Evolutionary conservation across 768 basidiomycete genomes (phyloP), one percentile per base, ranked within the genome.

Genomic region (Lactarius sanguifluus): DNA sequence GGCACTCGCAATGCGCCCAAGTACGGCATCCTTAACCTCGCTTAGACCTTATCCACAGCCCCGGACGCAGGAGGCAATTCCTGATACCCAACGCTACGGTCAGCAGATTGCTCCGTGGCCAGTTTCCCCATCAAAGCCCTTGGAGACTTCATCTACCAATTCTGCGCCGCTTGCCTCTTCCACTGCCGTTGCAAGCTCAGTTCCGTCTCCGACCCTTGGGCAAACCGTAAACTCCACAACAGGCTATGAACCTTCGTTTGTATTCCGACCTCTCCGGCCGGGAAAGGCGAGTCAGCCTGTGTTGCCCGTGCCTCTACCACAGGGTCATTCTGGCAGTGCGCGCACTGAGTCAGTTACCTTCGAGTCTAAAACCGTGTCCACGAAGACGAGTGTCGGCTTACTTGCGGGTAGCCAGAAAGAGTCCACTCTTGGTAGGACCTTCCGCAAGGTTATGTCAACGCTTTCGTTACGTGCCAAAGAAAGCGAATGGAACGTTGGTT

Each of bases 51-150:
- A 86, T 65, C 77, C 78, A 0, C 79, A 78, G 58, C 73, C 75
- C 8, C 71, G 68, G n/a, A 71, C 70, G 10, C 72, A 68, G 62
- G 69, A 66, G 18, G 40, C 61, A 4, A 43, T 32, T 23, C 45
- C 60, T 8, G 57, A 69, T 25, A 56, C 67, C 52, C 66, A 65
- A 43, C 69, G 72, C 41, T 70, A 78, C 47, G 85, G 83, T 0
- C 82, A 83, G 72, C 85, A 82, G 64, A 90, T 90, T 58, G 81
- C 83, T 1, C 87, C 88, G 0, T 90, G 87, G 87, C 77, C 83
- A 7, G 76, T 79, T 3, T 80, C 81, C 1, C 80, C 80, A 13
- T 75, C 77, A 59, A 81, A 76, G 71, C 71, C 75, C 5, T 18
- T 76, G 70, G 28, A 80, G 70, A 72, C 77, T 12, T 69, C 4